phyloP scores from a whole-genome alignment of 2,329 filamentous ascomycete genomes.

The Raffaelea ambrosiae region DNA sequence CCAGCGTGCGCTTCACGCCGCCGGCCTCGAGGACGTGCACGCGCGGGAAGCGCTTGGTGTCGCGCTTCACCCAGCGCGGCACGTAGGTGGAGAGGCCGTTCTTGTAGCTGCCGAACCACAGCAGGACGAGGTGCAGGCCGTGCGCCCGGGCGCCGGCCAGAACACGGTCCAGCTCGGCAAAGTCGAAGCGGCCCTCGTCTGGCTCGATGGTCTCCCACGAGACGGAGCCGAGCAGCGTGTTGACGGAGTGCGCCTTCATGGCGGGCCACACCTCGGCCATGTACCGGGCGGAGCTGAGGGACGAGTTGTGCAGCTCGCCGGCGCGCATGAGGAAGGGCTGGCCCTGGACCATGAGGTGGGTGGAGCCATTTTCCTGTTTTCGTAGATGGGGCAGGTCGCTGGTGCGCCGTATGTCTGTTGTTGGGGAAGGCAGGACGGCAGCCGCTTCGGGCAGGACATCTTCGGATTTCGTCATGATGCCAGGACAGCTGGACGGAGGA shows the following conservation, averaged over 20 bases:
- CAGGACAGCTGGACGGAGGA: no score
- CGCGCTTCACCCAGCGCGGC: constrained; percentile 18
- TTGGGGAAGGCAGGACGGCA: no score
- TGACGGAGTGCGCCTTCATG: constrained; percentile 17
- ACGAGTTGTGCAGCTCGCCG: constrained; percentile 22
- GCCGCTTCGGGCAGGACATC: no score
- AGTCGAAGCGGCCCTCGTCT: constrained; percentile 19
- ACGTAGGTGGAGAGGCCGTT: constrained; percentile 17
- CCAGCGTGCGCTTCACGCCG: constrained; percentile 14
- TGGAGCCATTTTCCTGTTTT: background rate
- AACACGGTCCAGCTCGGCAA: constrained; percentile 17
- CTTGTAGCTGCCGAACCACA: constrained; percentile 21
- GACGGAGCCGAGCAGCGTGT: constrained; percentile 21
- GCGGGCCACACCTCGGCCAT: constrained; percentile 17
- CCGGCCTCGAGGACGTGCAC: constrained; percentile 19
- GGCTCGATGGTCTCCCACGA: constrained; percentile 24
- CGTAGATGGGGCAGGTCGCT: background rate
- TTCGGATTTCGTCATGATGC: no score
- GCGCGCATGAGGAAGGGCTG: constrained; percentile 22
- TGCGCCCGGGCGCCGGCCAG: constrained; percentile 14
- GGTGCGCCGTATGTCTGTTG: background rate
- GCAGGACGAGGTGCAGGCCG: constrained; percentile 16
- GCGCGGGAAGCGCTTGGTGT: constrained; percentile 18
- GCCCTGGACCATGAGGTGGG: constrained; percentile 22
- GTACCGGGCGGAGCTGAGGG: constrained; percentile 17